Evolutionary conservation across 2,329 filamentous ascomycete species (phyloP).

Genomic region (Xylaria hypoxylon): DNA sequence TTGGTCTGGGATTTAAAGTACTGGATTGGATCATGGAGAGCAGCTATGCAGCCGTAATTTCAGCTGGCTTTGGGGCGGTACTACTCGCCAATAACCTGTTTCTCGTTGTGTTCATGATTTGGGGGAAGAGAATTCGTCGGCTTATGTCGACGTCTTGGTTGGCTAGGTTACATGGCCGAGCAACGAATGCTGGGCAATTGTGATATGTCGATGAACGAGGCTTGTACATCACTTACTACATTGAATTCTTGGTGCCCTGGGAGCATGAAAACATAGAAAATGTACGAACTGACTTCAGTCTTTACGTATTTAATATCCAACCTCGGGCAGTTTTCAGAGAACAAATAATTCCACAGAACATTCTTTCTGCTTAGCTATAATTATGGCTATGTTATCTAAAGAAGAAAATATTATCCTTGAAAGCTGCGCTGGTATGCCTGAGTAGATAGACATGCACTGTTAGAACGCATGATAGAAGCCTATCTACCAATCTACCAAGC

Average conservation of each 20-base stretch:
- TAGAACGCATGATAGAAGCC: neutral
- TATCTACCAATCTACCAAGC: neutral
- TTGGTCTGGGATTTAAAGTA: conserved; percentile 63
- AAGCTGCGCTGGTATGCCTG: neutral
- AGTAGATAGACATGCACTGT: neutral
- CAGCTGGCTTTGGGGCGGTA: conserved; percentile 62
- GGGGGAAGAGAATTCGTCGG: conserved; percentile 61
- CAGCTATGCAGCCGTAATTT: conserved; percentile 65
- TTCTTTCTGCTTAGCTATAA: too few species aligned
- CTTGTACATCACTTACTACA: neutral
- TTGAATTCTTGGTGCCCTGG: neutral
- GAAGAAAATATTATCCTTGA: too few species aligned
- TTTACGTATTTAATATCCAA: too few species aligned
- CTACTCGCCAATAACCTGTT: conserved; percentile 62
- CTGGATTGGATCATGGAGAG: conserved; percentile 62
- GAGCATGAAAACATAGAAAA: too few species aligned
- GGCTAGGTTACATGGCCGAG: conserved; percentile 57
- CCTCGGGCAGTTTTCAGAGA: too few species aligned
- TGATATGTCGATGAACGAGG: neutral
- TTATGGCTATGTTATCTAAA: too few species aligned
- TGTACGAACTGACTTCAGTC: too few species aligned
- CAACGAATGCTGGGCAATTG: neutral
- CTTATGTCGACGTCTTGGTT: conserved; percentile 60
- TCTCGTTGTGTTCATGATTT: conserved; percentile 62
- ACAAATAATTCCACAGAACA: too few species aligned